Conservation (phyloP, 306 rosid species). For the Ormosia semicastrata region DNA sequence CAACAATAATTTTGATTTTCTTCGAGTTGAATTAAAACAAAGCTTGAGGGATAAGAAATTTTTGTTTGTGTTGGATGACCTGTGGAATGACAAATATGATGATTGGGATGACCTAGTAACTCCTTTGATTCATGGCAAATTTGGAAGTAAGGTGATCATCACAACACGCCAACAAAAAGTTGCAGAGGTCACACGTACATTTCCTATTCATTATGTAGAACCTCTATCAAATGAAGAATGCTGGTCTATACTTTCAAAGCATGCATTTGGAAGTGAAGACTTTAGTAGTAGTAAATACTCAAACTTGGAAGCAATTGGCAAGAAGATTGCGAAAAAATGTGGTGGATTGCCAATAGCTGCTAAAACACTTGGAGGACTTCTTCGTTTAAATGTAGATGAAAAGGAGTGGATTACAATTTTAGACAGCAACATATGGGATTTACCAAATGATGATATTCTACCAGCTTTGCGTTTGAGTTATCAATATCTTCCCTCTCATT, state of each 20-base stretch:
- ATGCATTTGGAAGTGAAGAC: too few species aligned
- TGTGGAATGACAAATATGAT: constrained; percentile 34
- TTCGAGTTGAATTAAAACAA: too few species aligned
- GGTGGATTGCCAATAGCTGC: neutral
- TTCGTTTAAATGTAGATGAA: constrained; percentile 23
- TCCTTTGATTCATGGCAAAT: constrained; percentile 23
- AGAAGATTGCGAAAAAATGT: neutral
- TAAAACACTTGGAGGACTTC: constrained; percentile 35
- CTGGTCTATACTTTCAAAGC: constrained; percentile 20
- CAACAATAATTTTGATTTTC: too few species aligned
- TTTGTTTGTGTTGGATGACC: constrained; percentile 23
- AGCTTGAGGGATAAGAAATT: too few species aligned
- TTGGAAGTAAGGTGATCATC: constrained; percentile 41
- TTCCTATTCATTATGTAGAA: constrained; percentile 30
- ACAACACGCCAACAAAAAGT: constrained; percentile 39
- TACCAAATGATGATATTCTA: constrained; percentile 30
- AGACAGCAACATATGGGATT: constrained; percentile 34
- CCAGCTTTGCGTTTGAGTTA: neutral
- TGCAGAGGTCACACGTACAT: constrained; percentile 40
- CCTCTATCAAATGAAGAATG: constrained; percentile 32
- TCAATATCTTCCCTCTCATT: too few species aligned
- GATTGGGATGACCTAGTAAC: constrained; percentile 36
- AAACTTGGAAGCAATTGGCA: constrained; percentile 27
- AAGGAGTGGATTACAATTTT: constrained; percentile 34
- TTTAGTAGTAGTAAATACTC: too few species aligned